phyloP scores from a whole-genome alignment of 345 rosid species.

The Citrus hindsii region DNA sequence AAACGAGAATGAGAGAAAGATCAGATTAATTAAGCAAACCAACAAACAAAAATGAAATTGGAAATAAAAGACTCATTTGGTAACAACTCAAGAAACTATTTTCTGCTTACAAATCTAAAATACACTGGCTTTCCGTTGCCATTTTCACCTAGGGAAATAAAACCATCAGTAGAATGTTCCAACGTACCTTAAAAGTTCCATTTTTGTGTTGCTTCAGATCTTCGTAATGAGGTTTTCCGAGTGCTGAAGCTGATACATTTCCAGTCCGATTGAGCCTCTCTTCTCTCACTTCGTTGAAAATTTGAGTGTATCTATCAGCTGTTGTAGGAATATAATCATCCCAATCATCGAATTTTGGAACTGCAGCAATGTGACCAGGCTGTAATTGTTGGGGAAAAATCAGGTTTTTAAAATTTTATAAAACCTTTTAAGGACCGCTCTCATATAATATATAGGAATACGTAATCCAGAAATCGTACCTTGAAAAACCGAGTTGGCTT shows the following conservation, averaged over 20 bases:
- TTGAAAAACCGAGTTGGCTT: too few relatives aligned
- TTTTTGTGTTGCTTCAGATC: neutral
- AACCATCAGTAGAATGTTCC: neutral
- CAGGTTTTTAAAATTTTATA: too few relatives aligned
- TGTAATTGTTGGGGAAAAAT: too few relatives aligned
- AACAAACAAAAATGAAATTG: neutral
- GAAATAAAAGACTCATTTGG: neutral
- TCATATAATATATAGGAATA: too few relatives aligned
- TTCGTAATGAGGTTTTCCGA: neutral
- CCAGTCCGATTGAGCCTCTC: slow-evolving; percentile 20
- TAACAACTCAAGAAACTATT: neutral
- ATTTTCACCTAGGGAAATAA: neutral
- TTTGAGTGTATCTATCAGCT: slow-evolving; percentile 26
- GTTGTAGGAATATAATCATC: slow-evolving; percentile 32
- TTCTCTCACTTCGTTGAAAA: slow-evolving; percentile 24
- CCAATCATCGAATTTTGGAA: slow-evolving; percentile 41
- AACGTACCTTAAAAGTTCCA: slow-evolving; percentile 5
- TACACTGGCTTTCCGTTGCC: too few relatives aligned
- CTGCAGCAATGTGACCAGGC: slow-evolving; percentile 21
- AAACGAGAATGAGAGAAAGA: neutral
- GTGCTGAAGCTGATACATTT: neutral
- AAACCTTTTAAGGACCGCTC: too few relatives aligned
- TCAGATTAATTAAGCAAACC: neutral
- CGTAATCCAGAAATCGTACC: too few relatives aligned
- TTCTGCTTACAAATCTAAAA: neutral